Evolutionary conservation across 306 rosid genomes (phyloP).

Genomic region (Quercus agrifolia): DNA sequence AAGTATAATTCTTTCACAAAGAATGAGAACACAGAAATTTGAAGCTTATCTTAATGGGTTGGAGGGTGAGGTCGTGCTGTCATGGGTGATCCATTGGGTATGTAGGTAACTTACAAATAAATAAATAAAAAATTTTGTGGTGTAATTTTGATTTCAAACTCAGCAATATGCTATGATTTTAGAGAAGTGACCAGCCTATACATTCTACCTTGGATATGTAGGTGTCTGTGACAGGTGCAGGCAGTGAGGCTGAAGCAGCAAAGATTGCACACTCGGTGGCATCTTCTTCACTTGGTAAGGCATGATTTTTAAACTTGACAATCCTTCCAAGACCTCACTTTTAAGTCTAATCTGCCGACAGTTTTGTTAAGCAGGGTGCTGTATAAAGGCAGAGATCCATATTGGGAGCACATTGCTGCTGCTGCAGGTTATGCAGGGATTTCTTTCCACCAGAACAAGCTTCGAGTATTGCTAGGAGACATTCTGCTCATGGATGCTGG

Average conservation of each 20-base stretch:
- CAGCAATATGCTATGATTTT: too few species aligned
- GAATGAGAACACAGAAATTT: not conserved
- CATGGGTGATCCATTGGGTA: too few species aligned
- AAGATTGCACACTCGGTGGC: conserved; percentile 83
- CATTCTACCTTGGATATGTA: conserved; percentile 26
- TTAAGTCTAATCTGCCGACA: conserved; percentile 1
- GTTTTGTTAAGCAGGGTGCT: conserved; percentile 59
- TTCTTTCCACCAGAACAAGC: conserved; percentile 62
- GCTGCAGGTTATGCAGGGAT: conserved; percentile 93
- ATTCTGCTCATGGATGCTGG: conserved; percentile 79
- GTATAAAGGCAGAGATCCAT: conserved; percentile 90
- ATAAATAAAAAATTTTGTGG: too few species aligned
- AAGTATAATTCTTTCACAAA: not conserved
- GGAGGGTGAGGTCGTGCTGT: too few species aligned
- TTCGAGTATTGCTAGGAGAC: conserved; percentile 72
- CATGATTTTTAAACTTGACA: conserved; percentile 24
- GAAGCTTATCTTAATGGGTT: not conserved
- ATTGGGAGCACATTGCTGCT: conserved; percentile 91
- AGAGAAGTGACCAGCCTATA: not conserved
- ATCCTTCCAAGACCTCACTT: conserved; percentile 4
- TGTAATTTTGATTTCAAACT: not conserved
- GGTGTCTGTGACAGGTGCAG: conserved; percentile 75
- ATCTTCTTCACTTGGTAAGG: conserved; percentile 83
- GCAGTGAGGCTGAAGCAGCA: conserved; percentile 78
- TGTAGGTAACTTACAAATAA: too few species aligned